Conservation (phyloP, 2,329 filamentous ascomycete species). For the Fusarium brevicatenulatum region DNA sequence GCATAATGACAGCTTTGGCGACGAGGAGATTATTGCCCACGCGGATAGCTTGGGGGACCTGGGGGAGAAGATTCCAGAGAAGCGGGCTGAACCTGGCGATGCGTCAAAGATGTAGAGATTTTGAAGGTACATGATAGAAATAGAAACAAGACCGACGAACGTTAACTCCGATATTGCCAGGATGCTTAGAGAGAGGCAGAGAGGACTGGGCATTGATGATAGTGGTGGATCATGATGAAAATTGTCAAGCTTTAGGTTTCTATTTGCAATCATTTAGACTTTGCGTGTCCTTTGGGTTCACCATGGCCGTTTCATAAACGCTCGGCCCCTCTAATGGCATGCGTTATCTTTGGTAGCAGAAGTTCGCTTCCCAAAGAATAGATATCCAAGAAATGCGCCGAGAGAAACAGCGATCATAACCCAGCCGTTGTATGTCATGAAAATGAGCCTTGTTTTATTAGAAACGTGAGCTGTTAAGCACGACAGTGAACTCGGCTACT, state of each 20-base stretch:
- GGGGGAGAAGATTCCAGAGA: slow-evolving; percentile 52
- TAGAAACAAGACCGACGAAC: not conserved
- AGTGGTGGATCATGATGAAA: not conserved
- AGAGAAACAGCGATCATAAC: slow-evolving; percentile 92
- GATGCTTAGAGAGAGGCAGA: not conserved
- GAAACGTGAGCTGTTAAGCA: not conserved
- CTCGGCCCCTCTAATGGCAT: slow-evolving; percentile 1
- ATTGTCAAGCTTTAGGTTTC: not conserved
- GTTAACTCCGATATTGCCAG: not conserved
- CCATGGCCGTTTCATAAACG: not conserved
- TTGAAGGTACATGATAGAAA: not conserved
- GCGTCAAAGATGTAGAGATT: slow-evolving; percentile 48
- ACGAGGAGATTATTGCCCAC: slow-evolving; percentile 61
- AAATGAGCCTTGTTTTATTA: slow-evolving; percentile 77
- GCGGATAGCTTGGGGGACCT: slow-evolving; percentile 59
- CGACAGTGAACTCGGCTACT: slow-evolving; percentile 51
- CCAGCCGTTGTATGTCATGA: slow-evolving; percentile 99
- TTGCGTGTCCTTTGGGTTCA: not conserved
- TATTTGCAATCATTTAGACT: not conserved
- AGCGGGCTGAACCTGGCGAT: slow-evolving; percentile 45
- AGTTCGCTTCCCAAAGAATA: slow-evolving; percentile 78
- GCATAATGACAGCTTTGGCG: slow-evolving; percentile 65
- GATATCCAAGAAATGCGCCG: slow-evolving; percentile 88
- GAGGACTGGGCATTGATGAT: not conserved
- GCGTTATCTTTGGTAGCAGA: slow-evolving; percentile 85